Evolutionary conservation across 345 rosid genomes (phyloP).

Genomic region (Trapa incisa): DNA sequence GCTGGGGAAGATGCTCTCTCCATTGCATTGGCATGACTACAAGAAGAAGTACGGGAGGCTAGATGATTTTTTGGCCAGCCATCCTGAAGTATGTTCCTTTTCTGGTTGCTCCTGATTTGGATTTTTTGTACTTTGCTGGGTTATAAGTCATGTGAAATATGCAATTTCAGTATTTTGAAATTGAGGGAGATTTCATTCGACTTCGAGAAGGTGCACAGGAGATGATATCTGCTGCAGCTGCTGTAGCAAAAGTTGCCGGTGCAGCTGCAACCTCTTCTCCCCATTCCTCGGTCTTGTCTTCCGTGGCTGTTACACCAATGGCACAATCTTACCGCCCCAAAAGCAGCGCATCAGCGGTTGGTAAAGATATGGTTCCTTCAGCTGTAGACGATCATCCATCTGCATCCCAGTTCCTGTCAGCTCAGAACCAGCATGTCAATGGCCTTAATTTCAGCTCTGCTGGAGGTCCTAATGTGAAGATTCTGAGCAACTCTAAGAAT

Average conservation of each 20-base stretch:
- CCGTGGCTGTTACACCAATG: conserved; percentile 89
- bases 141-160: neutral
- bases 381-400: conserved; percentile 6
- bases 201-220: conserved; percentile 91
- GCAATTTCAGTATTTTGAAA: conserved; percentile 58
- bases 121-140: neutral
- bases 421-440: conserved; percentile 23
- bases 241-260: conserved; percentile 86
- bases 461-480: conserved; percentile 35
- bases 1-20: conserved; percentile 93
- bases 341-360: conserved; percentile 30
- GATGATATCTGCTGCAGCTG: conserved; percentile 84
- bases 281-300: conserved; percentile 53
- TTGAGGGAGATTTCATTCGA: conserved; percentile 78
- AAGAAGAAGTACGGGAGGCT: conserved; percentile 79
- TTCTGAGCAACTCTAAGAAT: conserved; percentile 49
- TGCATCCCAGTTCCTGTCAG: conserved; percentile 9
- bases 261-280: conserved; percentile 66
- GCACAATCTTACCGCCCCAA: conserved; percentile 64
- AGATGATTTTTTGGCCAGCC: conserved; percentile 77
- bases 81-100: conserved; percentile 47
- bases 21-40: conserved; percentile 96
- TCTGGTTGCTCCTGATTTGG: conserved; percentile 3
- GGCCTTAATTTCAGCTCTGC: conserved; percentile 21
- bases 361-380: conserved; percentile 16